Conservation (phyloP, 257 asterid species). For the Solanum piurae region DNA sequence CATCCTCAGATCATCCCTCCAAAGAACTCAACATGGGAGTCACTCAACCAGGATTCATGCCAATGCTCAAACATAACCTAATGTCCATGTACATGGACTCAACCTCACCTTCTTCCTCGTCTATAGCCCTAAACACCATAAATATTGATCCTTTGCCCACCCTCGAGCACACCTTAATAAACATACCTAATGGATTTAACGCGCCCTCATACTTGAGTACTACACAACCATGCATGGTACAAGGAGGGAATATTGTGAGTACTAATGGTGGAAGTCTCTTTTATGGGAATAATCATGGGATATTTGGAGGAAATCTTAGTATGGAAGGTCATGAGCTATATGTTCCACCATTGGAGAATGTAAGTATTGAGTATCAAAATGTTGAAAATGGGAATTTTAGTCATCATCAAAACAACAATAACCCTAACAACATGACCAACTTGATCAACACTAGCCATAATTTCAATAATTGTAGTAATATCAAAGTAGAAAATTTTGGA, state of each 20-base stretch:
- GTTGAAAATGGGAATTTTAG: slow-evolving; percentile 1
- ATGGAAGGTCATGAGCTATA: slow-evolving; percentile 17
- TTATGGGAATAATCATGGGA: background rate
- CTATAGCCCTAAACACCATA: slow-evolving; percentile 20
- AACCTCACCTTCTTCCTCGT: slow-evolving; percentile 15
- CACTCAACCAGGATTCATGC: slow-evolving; percentile 7
- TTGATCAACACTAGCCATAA: background rate
- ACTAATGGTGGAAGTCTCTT: background rate
- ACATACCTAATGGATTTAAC: background rate
- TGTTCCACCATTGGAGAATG: slow-evolving; percentile 21
- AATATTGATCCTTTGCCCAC: slow-evolving; percentile 16
- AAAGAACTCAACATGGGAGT: slow-evolving; percentile 16
- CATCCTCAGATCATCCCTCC: slow-evolving; percentile 23
- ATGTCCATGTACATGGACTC: slow-evolving; percentile 31
- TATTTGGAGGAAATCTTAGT: slow-evolving; percentile 22
- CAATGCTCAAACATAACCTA: slow-evolving; percentile 25
- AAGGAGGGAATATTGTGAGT: background rate
- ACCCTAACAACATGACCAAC: background rate
- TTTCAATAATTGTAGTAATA: background rate
- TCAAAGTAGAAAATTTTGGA: slow-evolving; percentile 27
- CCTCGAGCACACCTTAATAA: slow-evolving; percentile 12
- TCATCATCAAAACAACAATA: background rate
- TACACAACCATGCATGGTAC: slow-evolving; percentile 21
- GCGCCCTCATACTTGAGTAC: slow-evolving; percentile 19
- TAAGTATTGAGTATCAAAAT: slow-evolving; percentile 1